Base-by-base conservation (phyloP, 345 rosid genomes). In the Eucalyptus sp. region DNA sequence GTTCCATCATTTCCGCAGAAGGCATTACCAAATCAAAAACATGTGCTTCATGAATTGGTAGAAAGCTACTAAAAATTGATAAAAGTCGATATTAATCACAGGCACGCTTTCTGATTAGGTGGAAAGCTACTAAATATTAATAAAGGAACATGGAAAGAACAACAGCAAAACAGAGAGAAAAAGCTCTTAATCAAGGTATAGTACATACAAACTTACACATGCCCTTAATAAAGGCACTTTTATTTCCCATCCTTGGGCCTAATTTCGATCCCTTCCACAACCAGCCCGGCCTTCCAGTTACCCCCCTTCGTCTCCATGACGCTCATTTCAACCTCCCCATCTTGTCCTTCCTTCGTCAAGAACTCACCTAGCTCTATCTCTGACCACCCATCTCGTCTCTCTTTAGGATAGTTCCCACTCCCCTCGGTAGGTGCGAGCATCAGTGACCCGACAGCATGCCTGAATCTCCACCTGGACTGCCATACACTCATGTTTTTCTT, bases 301-400 rank as follows among this genome's bases (percentile, higher is more conserved):
- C 62, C 79, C 27, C 56, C 20, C 44, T 90, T 86, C n/a, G 89
- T 56, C 62, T 56, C 62, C 62, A 56, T 56, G 62, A 56, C 27
- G 3, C 62, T 56, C 62, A 56, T 56, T 86, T 87, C 89, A 31
- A 91, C 4, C 64, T 90, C 91, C 27, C 86, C 88, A 76, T 87
- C 88, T 60, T 89, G 88, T 7, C 91, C 90, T 50, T 88, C 62
- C 52, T 80, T 20, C 44, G 50, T 91, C n/a, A 54, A 90, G 88
- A 90, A 89, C 29, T 88, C 87, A 3, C 94, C 94, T 68, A 91
- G 33, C 64, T 91, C 90, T 58, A 90, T 68, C 68, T 93, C 94
- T n/a, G 83, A n/a, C 93, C 93, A 91, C n/a, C 43, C 46, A 44
- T 62, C 66, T 60, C 0, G 66, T 84, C 88, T 79, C 86, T 84